Percentiles rank a stretch among this genome's conserved stretches.
Evolutionary conservation across 768 basidiomycete species (phyloP).

Genomic region (Suillus spraguei): DNA sequence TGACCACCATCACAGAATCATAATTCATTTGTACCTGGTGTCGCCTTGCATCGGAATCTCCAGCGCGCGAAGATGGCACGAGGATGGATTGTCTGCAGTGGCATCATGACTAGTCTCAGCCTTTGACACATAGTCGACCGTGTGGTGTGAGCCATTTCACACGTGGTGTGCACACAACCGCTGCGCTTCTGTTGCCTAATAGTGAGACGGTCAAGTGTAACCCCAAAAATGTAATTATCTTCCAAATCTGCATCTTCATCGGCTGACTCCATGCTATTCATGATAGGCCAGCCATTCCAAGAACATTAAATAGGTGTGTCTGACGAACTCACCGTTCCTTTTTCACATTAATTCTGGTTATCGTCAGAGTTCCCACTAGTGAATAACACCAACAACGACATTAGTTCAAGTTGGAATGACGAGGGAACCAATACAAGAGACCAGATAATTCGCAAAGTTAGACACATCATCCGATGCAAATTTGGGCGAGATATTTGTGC

Average conservation of each 20-base stretch:
- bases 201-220: not conserved
- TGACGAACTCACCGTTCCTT: not conserved
- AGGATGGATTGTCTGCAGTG: not conserved
- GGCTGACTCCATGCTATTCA: not conserved
- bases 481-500: slow-evolving; percentile 40
- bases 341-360: not conserved
- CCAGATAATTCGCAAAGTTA: not conserved
- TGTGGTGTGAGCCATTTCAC: not conserved
- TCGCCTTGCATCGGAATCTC: not conserved
- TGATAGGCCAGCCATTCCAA: not conserved
- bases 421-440: not conserved
- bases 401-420: not conserved
- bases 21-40: not conserved
- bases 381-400: not conserved
- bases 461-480: slow-evolving; percentile 22
- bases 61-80: not conserved
- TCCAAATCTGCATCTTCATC: no score
- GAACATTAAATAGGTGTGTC: not conserved
- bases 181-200: no score
- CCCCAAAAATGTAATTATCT: not conserved
- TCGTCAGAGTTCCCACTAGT: not conserved
- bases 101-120: not conserved
- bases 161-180: not conserved
- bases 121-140: not conserved
- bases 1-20: not conserved